Evolutionary conservation across 2,329 filamentous ascomycete genomes (phyloP), one percentile per base, ranked within the genome.

Genomic region (Bipolaris oryzae): DNA sequence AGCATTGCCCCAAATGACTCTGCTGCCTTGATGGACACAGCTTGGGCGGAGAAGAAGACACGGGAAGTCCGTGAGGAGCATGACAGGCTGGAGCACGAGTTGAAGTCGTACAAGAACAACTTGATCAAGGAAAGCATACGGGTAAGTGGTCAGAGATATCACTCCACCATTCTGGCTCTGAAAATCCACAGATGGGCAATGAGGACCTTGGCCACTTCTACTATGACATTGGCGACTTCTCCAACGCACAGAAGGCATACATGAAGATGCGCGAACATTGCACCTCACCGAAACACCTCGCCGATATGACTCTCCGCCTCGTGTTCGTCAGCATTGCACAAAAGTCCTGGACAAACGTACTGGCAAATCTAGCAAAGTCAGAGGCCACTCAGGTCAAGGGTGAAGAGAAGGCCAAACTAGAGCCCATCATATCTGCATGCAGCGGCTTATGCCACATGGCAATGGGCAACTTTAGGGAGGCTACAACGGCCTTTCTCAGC

Each of bases 71-170:
- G 85, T 64, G 78, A 80, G 1, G 89, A 96, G 75, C 88, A 88
- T 0, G 82, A 86, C 53, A 85, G 89, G n/a, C 81, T 98, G 53
- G 92, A 97, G 72, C 80, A 84, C 15, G 92, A 98, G 76, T 81
- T 99, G 18, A 93, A 92, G 75, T 89, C 89, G 1, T 98, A 98
- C 77, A 96, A 95, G 78, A 96, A 97, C 73, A 99, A 98, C 69
- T 79, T 98, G 41, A 92, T 99, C 68, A 96, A 97, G 74, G 95
- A 99, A 79, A 97, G 92, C 79, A 96, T 98, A 69, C 80, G 93
- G 66, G 92, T 96, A 81, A 71, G 68, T 60, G 7, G n/a, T 9
- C 15, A 21, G 38, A 13, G 2, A 43, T 58, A 52, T 7, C 16
- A 3, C 6, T 35, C 4, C 1, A 10, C 5, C 4, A 1, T 1